These are phyloP conservation scores for Auricularia sp. DNA, from an alignment of 768 basidiomycete species.

Conservation along the genomic window DNA sequence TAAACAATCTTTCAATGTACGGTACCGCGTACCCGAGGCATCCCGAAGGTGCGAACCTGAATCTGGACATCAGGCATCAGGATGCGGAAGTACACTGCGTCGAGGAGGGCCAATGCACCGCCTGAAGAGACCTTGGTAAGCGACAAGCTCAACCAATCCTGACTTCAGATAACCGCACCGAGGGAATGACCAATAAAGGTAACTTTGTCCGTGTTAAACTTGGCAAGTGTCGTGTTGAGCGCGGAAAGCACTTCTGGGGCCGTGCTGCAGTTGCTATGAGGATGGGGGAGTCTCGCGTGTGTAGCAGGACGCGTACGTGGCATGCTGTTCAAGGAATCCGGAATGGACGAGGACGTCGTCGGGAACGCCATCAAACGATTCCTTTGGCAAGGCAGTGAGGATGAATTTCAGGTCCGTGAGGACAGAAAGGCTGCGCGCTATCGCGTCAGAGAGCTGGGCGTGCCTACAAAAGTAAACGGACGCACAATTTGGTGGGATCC, in stretches of 20 bases:
- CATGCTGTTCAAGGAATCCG: conserved; percentile 38
- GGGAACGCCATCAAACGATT: conserved; percentile 41
- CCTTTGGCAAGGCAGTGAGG: conserved; percentile 22
- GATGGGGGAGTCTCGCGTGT: neutral
- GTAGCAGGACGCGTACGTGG: conserved; percentile 23
- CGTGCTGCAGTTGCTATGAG: conserved; percentile 14
- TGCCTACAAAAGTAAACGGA: neutral
- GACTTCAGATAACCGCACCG: conserved; percentile 1
- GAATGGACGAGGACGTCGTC: conserved; percentile 32
- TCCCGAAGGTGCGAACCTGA: neutral
- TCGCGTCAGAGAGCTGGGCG: neutral
- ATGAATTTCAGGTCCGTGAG: conserved; percentile 35
- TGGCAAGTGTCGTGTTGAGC: conserved; percentile 16
- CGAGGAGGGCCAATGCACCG: conserved; percentile 28
- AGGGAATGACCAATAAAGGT: conserved; percentile 31
- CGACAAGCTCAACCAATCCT: neutral
- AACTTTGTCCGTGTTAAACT: conserved; percentile 15
- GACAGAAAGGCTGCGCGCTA: conserved; percentile 19
- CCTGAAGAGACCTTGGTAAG: conserved; percentile 11
- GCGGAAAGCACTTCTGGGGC: conserved; percentile 20
- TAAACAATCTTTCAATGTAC: too few relatives aligned
- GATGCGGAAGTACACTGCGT: conserved; percentile 31
- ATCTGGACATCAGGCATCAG: conserved; percentile 18
- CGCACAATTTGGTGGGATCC: conserved; percentile 22
- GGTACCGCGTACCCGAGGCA: neutral